Evolutionary conservation across 805 yeast species (phyloP), one percentile per base, ranked within the genome.

Genomic region (Saccharomycopsis javanensis): DNA sequence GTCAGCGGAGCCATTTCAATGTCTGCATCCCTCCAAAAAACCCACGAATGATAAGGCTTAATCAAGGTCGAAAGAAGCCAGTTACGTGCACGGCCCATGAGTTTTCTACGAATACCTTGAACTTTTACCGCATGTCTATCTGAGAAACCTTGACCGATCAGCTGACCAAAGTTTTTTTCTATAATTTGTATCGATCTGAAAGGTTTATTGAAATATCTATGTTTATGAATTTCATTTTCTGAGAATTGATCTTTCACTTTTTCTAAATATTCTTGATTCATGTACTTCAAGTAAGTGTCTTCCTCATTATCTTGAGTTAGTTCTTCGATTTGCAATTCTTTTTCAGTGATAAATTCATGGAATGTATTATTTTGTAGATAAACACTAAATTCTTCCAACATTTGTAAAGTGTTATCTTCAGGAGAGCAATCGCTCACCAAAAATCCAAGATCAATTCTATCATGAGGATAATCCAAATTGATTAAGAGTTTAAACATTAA

Each of bases 21-120:
- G 66, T 87, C 96, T 1, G 81, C 94, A 69, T 87, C 96, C 73
- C 96, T 77, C 96, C 96, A 87, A 67, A 86, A 86, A 11, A 87
- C 92, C 96, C 96, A 87, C 0, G 92, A 85, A 68, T 87, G 96
- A 65, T 87, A 84, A 3, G 96, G 89, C 65, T 85, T 81, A 58
- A 87, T 72, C 0, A 94, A 88, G 48, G 79, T 79, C 1, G 87
- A 77, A 5, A 88, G 79, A 51, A 87, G 71, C 96, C 96, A 87
- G 66, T 87, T 87, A 70, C 96, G 76, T 1, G 95, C 94, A 58
- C 92, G 76, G 1, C 91, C 95, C 96, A 87, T 87, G 63, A 87
- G 70, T 66, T 87, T 87, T 63, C 96, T 75, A 67, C 96, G 78
- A 45, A 85, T 83, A 16, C 95, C 96, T 70, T 87, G 96, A 27